Conservation (phyloP, 2,329 filamentous ascomycete species). For the Metarhizium sp. region DNA sequence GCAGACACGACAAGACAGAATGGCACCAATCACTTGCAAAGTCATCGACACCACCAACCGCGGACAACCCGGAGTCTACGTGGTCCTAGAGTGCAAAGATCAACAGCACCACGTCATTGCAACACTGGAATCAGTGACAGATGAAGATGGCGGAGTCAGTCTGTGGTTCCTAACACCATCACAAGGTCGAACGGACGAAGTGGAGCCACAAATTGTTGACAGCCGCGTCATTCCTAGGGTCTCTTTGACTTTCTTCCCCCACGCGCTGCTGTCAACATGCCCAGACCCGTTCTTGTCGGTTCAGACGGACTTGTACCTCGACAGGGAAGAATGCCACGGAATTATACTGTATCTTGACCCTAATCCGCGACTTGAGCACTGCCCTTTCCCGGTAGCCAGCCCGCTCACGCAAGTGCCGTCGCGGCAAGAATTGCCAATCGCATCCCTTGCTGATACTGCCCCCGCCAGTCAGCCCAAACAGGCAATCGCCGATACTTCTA, state of each 20-base stretch:
- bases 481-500: neutral
- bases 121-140: neutral
- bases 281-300: neutral
- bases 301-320: neutral
- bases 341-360: neutral
- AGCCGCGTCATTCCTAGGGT: neutral
- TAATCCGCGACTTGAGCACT: neutral
- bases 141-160: neutral
- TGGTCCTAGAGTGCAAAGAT: neutral
- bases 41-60: neutral
- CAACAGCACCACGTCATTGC: neutral
- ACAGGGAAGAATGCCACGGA: neutral
- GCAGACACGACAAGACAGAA: neutral
- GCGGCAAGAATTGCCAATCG: neutral
- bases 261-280: neutral
- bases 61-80: neutral
- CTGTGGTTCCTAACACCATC: neutral
- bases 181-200: neutral
- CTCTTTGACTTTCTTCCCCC: neutral
- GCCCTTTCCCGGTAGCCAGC: neutral
- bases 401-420: neutral
- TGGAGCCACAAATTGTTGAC: neutral
- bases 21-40: constrained; percentile 3
- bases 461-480: neutral
- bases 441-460: neutral